A percentile compares a stretch with the other conserved stretches of the same genome.
These are phyloP conservation scores for Penicillium capsulatum DNA, from an alignment of 2,329 filamentous ascomycete species.

Conservation along the genomic window DNA sequence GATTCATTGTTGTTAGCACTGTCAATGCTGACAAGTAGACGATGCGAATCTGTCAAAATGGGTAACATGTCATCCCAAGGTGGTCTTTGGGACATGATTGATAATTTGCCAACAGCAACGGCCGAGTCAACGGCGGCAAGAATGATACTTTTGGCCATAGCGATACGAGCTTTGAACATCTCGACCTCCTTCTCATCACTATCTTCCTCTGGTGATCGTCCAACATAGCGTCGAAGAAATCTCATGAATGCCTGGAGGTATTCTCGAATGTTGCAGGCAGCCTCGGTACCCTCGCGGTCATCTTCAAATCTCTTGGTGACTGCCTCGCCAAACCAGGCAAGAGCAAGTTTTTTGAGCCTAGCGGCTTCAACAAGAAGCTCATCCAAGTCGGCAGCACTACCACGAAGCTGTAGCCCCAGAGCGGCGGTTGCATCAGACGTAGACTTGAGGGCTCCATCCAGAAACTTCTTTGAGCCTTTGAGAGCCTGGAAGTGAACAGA, in stretches of 20 bases:
- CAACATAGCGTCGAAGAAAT: slow-evolving; percentile 42
- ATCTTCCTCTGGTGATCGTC: slow-evolving; percentile 27
- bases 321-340: slow-evolving; percentile 34
- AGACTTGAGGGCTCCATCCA: slow-evolving; percentile 21
- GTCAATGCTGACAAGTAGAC: slow-evolving; percentile 32
- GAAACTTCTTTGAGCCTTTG: slow-evolving; percentile 21
- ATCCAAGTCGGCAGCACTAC: slow-evolving; percentile 41
- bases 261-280: slow-evolving; percentile 28
- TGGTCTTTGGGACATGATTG: slow-evolving; percentile 34
- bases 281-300: slow-evolving; percentile 16
- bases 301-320: slow-evolving; percentile 20
- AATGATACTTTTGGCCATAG: slow-evolving; percentile 35
- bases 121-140: slow-evolving; percentile 41
- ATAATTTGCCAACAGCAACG: slow-evolving; percentile 38
- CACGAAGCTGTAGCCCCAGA: slow-evolving; percentile 37
- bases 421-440: slow-evolving; percentile 33
- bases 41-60: slow-evolving; percentile 36
- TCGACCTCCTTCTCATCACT: slow-evolving; percentile 28
- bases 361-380: slow-evolving; percentile 43
- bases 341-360: slow-evolving; percentile 41
- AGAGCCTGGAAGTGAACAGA: slow-evolving; percentile 34
- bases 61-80: slow-evolving; percentile 38
- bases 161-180: slow-evolving; percentile 31
- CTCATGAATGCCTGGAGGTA: slow-evolving; percentile 39
- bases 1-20: slow-evolving; percentile 6